These are phyloP conservation scores for Cercospora zeina DNA, from an alignment of 2,329 filamentous ascomycete species.

Conservation along the genomic window DNA sequence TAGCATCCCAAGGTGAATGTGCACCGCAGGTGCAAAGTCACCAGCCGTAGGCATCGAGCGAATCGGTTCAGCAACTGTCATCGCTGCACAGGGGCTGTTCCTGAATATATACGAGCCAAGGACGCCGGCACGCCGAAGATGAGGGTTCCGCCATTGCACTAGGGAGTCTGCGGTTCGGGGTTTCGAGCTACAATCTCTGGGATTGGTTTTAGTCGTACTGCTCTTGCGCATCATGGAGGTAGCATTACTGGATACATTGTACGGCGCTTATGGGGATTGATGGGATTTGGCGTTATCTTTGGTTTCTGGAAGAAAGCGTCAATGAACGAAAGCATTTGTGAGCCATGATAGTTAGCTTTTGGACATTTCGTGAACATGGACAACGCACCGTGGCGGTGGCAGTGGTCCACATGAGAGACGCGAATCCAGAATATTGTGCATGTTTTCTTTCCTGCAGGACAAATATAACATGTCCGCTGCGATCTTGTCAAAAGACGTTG, in stretches of 20 bases:
- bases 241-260: not conserved
- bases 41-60: not conserved
- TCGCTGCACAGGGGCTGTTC: too few species aligned
- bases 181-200: not conserved
- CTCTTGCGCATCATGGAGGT: not conserved
- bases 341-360: slow-evolving; percentile 1
- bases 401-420: not conserved
- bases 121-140: not conserved
- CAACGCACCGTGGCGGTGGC: not conserved
- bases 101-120: not conserved
- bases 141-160: not conserved
- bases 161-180: not conserved
- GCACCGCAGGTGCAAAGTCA: not conserved
- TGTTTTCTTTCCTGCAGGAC: not conserved
- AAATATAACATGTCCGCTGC: not conserved
- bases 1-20: slow-evolving; percentile 14
- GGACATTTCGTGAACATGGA: not conserved
- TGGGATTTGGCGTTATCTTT: not conserved
- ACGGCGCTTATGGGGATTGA: not conserved
- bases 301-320: not conserved
- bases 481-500: not conserved
- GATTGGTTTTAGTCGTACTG: too few species aligned
- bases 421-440: not conserved
- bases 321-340: not conserved
- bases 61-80: not conserved